These are phyloP conservation scores for Aspergillus bertholletiae DNA, from an alignment of 495 filamentous ascomycete genomes.

Conservation along the genomic window DNA sequence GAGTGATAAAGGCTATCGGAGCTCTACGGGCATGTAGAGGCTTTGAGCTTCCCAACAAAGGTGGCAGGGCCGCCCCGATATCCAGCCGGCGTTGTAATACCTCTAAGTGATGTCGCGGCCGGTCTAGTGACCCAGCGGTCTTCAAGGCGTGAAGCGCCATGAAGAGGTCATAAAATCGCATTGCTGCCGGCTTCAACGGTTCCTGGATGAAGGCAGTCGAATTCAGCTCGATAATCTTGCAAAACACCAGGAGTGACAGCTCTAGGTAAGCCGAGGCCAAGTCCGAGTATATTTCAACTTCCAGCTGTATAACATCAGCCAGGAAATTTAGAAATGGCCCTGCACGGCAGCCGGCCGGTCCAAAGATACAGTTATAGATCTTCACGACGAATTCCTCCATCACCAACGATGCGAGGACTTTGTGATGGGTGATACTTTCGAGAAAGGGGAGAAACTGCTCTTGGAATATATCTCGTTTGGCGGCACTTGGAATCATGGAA, in stretches of 20 bases:
- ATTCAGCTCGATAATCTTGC: conserved; percentile 26
- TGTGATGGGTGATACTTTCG: conserved; percentile 45
- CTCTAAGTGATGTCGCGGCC: conserved; percentile 13
- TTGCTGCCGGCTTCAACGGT: conserved; percentile 11
- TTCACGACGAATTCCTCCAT: conserved; percentile 52
- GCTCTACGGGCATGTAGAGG: conserved; percentile 19
- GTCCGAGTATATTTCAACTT: not conserved
- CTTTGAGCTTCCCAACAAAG: conserved; percentile 12
- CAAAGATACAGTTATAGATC: conserved; percentile 56
- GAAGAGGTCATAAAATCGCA: conserved; percentile 10
- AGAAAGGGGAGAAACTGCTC: conserved; percentile 49
- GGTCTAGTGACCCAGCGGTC: conserved; percentile 2
- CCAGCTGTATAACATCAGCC: conserved; percentile 18
- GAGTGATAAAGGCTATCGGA: conserved; percentile 35
- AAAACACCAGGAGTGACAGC: conserved; percentile 22
- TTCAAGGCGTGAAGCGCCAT: conserved; percentile 6
- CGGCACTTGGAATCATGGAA: conserved; percentile 11
- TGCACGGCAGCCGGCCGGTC: conserved; percentile 43
- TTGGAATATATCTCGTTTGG: conserved; percentile 25
- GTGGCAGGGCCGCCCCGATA: conserved; percentile 33
- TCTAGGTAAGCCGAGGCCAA: conserved; percentile 11
- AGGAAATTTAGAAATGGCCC: conserved; percentile 37
- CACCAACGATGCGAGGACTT: conserved; percentile 50
- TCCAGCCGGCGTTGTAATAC: conserved; percentile 29
- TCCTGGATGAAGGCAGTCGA: conserved; percentile 28